A percentile compares a stretch with the other conserved stretches of the same genome.
Conservation (phyloP, 2,329 filamentous ascomycete genomes). For the Fusarium nematophilum region DNA sequence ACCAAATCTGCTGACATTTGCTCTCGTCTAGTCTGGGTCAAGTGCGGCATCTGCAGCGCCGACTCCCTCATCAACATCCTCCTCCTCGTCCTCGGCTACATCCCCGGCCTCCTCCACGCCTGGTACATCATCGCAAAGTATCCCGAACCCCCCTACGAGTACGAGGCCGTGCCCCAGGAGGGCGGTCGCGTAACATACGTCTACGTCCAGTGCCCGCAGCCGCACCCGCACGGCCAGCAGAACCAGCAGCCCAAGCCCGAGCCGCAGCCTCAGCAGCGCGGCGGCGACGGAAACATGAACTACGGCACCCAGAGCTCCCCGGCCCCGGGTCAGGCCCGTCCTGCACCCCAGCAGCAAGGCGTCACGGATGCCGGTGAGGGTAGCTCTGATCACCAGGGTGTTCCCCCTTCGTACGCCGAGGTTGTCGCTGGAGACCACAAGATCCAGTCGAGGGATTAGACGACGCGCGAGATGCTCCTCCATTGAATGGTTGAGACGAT, state of each 20-base stretch:
- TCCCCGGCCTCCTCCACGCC: constrained; percentile 91
- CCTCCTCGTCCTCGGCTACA: constrained; percentile 80
- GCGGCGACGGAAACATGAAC: constrained; percentile 50
- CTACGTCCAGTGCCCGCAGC: constrained; percentile 69
- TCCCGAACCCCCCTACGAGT: constrained; percentile 79
- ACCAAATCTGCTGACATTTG: constrained; percentile 19
- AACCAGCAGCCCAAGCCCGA: constrained; percentile 44
- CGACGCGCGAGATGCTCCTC: not conserved
- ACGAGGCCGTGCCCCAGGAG: constrained; percentile 72
- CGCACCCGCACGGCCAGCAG: constrained; percentile 48
- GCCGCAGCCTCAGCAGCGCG: constrained; percentile 43
- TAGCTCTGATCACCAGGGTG: constrained; percentile 54
- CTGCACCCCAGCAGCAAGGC: constrained; percentile 47
- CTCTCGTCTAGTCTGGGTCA: constrained; percentile 83
- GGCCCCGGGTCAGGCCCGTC: constrained; percentile 36
- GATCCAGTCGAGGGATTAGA: constrained; percentile 69
- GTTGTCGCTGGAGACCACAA: constrained; percentile 92
- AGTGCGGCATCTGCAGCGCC: constrained; percentile 89
- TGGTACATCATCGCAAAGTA: constrained; percentile 98
- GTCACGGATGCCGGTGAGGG: constrained; percentile 55
- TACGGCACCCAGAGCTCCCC: constrained; percentile 57
- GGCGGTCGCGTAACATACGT: constrained; percentile 79
- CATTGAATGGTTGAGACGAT: not conserved
- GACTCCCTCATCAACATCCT: constrained; percentile 96
- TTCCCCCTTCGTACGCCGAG: constrained; percentile 89